Percentiles rank a stretch among this genome's conserved stretches.
These are phyloP conservation scores for Camelina hispida DNA, from an alignment of 345 rosid species.

Conservation along the genomic window DNA sequence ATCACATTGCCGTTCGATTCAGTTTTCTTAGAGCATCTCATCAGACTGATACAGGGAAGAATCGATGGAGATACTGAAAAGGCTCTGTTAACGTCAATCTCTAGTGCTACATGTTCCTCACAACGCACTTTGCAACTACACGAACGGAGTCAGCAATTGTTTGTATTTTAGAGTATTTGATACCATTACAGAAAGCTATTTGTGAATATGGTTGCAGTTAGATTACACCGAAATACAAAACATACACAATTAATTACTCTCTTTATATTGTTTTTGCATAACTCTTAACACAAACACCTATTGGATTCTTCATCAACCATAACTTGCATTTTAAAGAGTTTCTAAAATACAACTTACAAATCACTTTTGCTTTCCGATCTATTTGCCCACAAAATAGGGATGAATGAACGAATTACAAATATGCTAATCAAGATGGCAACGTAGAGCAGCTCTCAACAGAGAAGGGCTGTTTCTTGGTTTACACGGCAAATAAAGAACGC, in stretches of 20 bases:
- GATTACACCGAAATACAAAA: too few species aligned
- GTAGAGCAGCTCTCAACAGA: conserved; percentile 17
- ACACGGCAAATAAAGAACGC: conserved; percentile 31
- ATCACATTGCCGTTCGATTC: background rate
- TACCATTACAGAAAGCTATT: too few species aligned
- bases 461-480: conserved; percentile 47
- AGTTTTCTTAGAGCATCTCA: background rate
- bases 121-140: background rate
- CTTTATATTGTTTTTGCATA: too few species aligned
- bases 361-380: background rate
- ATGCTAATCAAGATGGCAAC: background rate
- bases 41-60: background rate
- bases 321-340: background rate
- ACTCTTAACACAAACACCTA: too few species aligned
- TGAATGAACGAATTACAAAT: too few species aligned
- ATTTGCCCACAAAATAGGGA: too few species aligned
- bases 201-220: too few species aligned
- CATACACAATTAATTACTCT: too few species aligned
- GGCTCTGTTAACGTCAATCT: conserved; percentile 24
- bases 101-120: conserved; percentile 8
- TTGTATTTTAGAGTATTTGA: background rate
- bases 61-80: background rate
- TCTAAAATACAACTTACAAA: background rate
- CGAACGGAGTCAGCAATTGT: conserved; percentile 11
- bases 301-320: conserved; percentile 16